Evolutionary conservation across 352 stramenopile genomes (phyloP).

Genomic region (Lagenidium giganteum): DNA sequence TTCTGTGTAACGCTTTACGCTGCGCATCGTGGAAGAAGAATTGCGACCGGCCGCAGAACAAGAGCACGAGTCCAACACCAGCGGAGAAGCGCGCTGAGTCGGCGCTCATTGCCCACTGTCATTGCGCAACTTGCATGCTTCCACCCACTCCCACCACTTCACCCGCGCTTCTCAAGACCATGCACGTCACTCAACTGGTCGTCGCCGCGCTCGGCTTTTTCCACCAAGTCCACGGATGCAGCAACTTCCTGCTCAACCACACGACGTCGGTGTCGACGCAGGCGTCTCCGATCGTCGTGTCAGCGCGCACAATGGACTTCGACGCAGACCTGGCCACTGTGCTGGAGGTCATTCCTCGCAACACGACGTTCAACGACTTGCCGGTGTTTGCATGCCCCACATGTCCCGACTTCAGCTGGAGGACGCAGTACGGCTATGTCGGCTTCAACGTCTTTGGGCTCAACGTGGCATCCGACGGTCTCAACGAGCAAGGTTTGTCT

Average conservation of each 20-base stretch:
- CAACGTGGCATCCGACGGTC: constrained; percentile 25
- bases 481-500: constrained; percentile 29
- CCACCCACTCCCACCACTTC: too few species aligned
- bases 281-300: too few species aligned
- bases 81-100: too few species aligned
- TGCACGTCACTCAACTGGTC: too few species aligned
- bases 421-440: constrained; percentile 27
- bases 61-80: too few species aligned
- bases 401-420: constrained; percentile 24
- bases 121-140: too few species aligned
- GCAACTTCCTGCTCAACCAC: constrained; percentile 53
- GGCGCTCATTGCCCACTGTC: too few species aligned
- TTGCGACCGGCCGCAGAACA: too few species aligned
- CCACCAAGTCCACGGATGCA: constrained; percentile 38
- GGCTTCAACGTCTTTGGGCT: constrained; percentile 25
- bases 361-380: constrained; percentile 25
- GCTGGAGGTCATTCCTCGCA: constrained; percentile 26
- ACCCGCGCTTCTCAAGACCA: too few species aligned
- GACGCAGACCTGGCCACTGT: constrained; percentile 20
- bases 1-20: too few species aligned
- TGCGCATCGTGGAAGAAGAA: too few species aligned
- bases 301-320: constrained; percentile 34
- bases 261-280: constrained; percentile 1
- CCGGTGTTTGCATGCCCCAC: constrained; percentile 17
- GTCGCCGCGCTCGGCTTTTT: too few species aligned